Base-by-base conservation (phyloP, 148 eudicot species). In the Hydrangea macrophylla region DNA sequence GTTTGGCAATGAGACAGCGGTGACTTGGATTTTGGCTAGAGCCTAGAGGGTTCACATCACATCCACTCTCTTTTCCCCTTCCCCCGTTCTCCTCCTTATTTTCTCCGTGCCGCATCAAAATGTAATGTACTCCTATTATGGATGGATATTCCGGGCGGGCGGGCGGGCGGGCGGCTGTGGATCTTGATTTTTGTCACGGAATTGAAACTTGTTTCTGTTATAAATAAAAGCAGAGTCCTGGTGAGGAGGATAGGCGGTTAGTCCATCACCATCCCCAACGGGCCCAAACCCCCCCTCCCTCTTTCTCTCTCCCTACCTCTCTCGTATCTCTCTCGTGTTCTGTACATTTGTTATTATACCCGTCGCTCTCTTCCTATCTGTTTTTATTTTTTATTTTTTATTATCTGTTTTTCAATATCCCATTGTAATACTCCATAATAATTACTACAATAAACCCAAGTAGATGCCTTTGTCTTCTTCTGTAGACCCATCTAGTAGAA, bases 401-500 rank as follows among this genome's bases (percentile, higher is more conserved):
- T n/a, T n/a, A n/a, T n/a, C n/a, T n/a, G n/a, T n/a, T n/a, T n/a
- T n/a, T n/a, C n/a, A n/a, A n/a, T n/a, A n/a, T n/a, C n/a, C 23
- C 18, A 28, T n/a, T n/a, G 6, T 58, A 30, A 58, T 58, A 58
- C n/a, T n/a, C n/a, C n/a, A 58, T 58, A 6, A 31, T 31, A 58
- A 58, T 30, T 11, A 3, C 10, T 5, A 11, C 22, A 5, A 58
- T 25, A 35, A 11, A 26, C 18, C 30, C 10, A 17, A 36, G 27
- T 58, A 27, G 36, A 30, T 13, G 20, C 61, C 61, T 15, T 39
- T 45, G 24, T 62, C 67, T 44, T 18, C 54, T 42, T 15, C 40
- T 23, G 30, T 20, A 25, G 54, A 37, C 60, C 51, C 70, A 67
- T 54, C 60, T 55, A n/a, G 2, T 58, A 66, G 58, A 68, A 58